These are phyloP conservation scores for Penicillium frequentans DNA, from an alignment of 2,329 filamentous ascomycete genomes.

Conservation along the genomic window DNA sequence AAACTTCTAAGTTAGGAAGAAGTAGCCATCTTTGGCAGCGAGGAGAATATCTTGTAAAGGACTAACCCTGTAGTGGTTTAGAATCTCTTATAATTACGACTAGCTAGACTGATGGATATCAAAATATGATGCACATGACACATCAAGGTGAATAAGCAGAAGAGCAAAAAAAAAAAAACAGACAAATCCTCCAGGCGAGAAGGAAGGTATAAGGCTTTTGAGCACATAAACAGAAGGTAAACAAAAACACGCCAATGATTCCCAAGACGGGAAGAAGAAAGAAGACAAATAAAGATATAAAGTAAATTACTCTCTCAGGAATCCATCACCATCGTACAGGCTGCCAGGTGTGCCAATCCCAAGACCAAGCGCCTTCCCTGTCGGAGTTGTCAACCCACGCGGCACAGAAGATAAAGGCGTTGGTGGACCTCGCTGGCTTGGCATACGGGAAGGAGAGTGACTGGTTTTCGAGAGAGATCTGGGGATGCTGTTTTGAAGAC, in stretches of 20 bases:
- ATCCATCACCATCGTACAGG: slow-evolving; percentile 46
- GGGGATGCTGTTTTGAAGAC: slow-evolving; percentile 14
- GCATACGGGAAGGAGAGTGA: slow-evolving; percentile 16
- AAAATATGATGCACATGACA: slow-evolving; percentile 8
- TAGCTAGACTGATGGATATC: slow-evolving; percentile 21
- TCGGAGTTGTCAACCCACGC: slow-evolving; percentile 29
- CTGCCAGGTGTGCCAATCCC: slow-evolving; percentile 45
- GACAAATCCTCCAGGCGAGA: slow-evolving; percentile 6
- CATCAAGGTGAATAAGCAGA: neutral
- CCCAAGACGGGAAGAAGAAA: neutral
- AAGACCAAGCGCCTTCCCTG: slow-evolving; percentile 27
- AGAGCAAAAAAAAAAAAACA: neutral
- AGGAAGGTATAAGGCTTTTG: slow-evolving; percentile 20
- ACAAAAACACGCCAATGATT: neutral
- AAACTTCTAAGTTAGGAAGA: too few species aligned
- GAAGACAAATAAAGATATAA: slow-evolving; percentile 1
- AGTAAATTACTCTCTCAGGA: slow-evolving; percentile 35
- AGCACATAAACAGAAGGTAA: slow-evolving; percentile 3
- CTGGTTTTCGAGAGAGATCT: slow-evolving; percentile 14
- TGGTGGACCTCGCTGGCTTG: slow-evolving; percentile 10
- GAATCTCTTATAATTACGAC: slow-evolving; percentile 18
- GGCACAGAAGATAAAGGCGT: slow-evolving; percentile 18
- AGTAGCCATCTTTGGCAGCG: too few species aligned
- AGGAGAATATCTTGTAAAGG: too few species aligned
- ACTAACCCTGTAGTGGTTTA: too few species aligned